These are phyloP conservation scores for Trichophyton verrucosum DNA, from an alignment of 2,329 filamentous ascomycete species.

Conservation along the genomic window DNA sequence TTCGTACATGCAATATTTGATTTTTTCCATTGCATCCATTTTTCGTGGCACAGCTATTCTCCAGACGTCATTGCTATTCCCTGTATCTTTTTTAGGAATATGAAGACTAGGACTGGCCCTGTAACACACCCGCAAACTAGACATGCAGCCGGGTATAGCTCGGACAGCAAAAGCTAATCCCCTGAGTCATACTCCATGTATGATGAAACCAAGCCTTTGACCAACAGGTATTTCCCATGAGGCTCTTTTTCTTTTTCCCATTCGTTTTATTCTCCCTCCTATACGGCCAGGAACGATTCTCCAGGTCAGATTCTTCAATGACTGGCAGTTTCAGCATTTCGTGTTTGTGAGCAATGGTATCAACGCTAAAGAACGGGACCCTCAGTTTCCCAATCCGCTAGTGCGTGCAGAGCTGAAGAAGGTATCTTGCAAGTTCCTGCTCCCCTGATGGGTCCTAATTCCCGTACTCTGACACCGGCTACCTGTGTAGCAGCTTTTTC, in stretches of 20 bases:
- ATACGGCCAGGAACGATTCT: background rate
- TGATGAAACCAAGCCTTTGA: background rate
- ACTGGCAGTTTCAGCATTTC: background rate
- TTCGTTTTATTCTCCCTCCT: background rate
- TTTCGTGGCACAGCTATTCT: background rate
- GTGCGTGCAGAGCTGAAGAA: background rate
- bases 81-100: background rate
- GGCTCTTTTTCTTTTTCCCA: background rate
- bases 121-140: background rate
- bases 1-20: background rate
- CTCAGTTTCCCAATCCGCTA: background rate
- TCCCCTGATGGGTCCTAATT: background rate
- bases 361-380: background rate
- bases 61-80: background rate
- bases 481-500: background rate
- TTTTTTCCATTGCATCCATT: background rate
- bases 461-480: background rate
- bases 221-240: background rate
- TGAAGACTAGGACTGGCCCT: background rate
- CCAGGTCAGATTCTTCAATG: background rate
- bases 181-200: background rate
- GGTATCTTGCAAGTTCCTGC: background rate
- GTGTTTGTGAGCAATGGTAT: background rate
- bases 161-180: background rate
- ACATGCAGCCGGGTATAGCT: background rate